These are phyloP conservation scores for Curvularia hawaiiensis DNA, from an alignment of 2,329 filamentous ascomycete species.

Conservation along the genomic window DNA sequence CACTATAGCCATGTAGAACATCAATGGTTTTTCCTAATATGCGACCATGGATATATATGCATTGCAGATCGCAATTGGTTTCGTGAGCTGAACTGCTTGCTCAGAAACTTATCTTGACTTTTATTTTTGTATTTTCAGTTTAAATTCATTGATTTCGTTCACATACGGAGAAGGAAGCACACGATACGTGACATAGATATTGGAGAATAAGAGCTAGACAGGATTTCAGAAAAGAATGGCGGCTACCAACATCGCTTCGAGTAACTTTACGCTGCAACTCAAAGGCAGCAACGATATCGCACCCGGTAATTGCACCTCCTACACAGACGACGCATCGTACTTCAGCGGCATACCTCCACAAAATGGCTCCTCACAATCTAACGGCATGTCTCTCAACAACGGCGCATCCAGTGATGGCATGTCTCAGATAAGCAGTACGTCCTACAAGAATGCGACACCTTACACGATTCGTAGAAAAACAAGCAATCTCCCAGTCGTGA, in stretches of 20 bases:
- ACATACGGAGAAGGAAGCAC: neutral
- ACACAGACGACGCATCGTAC: neutral
- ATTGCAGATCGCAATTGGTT: neutral
- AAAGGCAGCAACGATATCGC: neutral
- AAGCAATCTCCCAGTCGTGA: conserved; percentile 35
- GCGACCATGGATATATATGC: neutral
- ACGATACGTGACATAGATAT: neutral
- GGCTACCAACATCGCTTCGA: conserved; percentile 4
- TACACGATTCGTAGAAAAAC: neutral
- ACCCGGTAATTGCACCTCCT: neutral
- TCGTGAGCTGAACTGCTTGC: neutral
- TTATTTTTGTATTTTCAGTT: neutral
- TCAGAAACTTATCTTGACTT: neutral
- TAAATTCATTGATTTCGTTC: neutral
- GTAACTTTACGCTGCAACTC: neutral
- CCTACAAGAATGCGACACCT: neutral
- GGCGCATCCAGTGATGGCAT: neutral
- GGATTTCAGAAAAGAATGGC: neutral
- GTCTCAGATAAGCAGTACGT: neutral
- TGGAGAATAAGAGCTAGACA: neutral
- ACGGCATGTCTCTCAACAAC: neutral
- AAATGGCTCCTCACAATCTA: neutral
- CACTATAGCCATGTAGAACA: neutral
- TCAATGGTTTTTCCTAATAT: neutral
- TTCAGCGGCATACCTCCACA: neutral